These are phyloP conservation scores for Clavulina sp. DNA, from an alignment of 768 basidiomycete genomes.

Conservation along the genomic window DNA sequence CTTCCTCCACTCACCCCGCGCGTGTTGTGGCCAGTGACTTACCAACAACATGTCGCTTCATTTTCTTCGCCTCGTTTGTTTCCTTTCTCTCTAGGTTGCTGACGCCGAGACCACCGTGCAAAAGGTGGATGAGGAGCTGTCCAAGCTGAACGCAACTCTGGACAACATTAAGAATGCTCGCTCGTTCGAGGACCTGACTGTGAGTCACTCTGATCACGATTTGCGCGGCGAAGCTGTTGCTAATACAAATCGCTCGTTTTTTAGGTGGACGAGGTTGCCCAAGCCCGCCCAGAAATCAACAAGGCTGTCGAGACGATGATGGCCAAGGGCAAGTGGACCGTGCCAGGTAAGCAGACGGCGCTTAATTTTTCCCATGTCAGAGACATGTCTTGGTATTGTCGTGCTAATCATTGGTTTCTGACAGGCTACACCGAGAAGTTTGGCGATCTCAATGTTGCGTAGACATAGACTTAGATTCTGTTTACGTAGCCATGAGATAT, in stretches of 20 bases:
- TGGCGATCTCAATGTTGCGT: conserved; percentile 63
- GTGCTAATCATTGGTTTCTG: conserved; percentile 1
- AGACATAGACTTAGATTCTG: background rate
- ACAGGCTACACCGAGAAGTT: conserved; percentile 90
- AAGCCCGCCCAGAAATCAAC: conserved; percentile 80
- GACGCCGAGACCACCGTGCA: conserved; percentile 78
- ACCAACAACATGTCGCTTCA: background rate
- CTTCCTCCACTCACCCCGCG: background rate
- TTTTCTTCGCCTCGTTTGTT: background rate
- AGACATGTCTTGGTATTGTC: conserved; percentile 5
- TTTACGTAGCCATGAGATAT: background rate
- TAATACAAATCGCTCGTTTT: background rate
- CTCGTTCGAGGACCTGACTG: conserved; percentile 93
- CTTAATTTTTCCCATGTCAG: background rate
- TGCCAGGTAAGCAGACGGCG: conserved; percentile 54
- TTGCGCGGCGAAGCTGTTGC: background rate
- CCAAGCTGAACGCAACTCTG: conserved; percentile 80
- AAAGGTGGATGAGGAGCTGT: conserved; percentile 82
- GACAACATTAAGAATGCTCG: conserved; percentile 95
- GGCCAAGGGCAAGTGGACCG: conserved; percentile 96
- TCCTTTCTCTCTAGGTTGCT: conserved; percentile 36
- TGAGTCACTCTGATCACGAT: conserved; percentile 24
- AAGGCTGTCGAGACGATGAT: conserved; percentile 90
- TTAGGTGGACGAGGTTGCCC: conserved; percentile 75
- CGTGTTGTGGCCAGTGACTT: background rate